phyloP scores from a whole-genome alignment of 1,284 basidiomycete species.

The Lentinula novae-zelandiae region DNA sequence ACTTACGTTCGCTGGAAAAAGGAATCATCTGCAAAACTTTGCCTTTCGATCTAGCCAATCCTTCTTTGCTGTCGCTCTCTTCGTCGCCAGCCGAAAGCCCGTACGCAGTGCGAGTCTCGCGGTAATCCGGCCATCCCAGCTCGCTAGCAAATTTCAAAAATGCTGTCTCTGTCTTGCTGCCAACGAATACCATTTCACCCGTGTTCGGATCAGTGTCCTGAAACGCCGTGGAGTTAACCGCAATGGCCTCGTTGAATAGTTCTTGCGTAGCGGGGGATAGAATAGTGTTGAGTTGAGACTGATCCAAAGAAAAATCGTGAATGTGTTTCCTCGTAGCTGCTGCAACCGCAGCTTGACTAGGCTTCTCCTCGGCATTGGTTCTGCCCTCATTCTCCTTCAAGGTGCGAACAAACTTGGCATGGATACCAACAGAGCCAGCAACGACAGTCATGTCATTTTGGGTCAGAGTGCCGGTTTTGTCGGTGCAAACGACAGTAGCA shows the following conservation, averaged over 20 bases:
- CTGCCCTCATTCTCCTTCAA: conserved; percentile 75
- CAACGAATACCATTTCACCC: conserved; percentile 74
- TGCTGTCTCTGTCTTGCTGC: conserved; percentile 96
- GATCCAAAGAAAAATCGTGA: conserved; percentile 85
- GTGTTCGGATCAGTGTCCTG: conserved; percentile 74
- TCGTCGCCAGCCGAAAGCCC: neutral
- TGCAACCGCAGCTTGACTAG: conserved; percentile 30
- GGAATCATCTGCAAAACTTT: conserved; percentile 87
- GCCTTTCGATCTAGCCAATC: conserved; percentile 29
- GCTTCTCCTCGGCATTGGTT: conserved; percentile 68
- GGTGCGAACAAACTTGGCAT: conserved; percentile 87
- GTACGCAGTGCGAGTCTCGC: conserved; percentile 53
- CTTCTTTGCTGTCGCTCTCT: neutral
- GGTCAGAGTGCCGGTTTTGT: conserved; percentile 93
- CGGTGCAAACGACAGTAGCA: conserved; percentile 93
- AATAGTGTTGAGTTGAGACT: conserved; percentile 60
- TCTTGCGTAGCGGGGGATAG: conserved; percentile 61
- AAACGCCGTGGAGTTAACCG: conserved; percentile 95
- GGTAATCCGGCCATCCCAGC: conserved; percentile 80
- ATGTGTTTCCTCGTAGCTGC: conserved; percentile 38
- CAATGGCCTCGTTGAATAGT: conserved; percentile 84
- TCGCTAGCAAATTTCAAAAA: conserved; percentile 89
- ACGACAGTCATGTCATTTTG: conserved; percentile 96
- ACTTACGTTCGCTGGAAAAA: conserved; percentile 93
- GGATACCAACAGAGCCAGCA: conserved; percentile 90